Base-by-base conservation (phyloP, 2,329 filamentous ascomycete species). In the Sclerotinia minor region DNA sequence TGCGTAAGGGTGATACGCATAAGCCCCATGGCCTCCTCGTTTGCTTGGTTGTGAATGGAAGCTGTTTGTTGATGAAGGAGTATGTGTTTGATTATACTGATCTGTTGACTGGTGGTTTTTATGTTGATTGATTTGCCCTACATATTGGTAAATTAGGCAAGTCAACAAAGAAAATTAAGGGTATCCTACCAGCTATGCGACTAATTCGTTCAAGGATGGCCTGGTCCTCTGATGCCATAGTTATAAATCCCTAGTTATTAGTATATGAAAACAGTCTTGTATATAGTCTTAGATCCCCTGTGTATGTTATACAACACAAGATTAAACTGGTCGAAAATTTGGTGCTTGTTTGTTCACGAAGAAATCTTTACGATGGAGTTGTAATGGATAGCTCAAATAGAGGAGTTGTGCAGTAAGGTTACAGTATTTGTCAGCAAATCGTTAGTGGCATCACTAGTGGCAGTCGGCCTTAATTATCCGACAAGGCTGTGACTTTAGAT, bases 101-200 rank as follows among this genome's bases (percentile, higher is more conserved):
- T 72, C 81, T 45, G 81, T 77, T 21, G 54, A 69, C 71, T 85
- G 83, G 71, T 89, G 85, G 71, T 85, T 91, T 78, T 91, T 93
- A 80, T 91, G 89, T 64, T 88, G 87, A 77, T 93, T 93, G 76
- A 95, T 94, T 79, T 91, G 89, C 72, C 90, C 90, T 92, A 71
- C 13, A 32, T 19, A 44, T 24, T 35, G 38, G 54, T 71, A 60
- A 54, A 66, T 61, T 54, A 67, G 49, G 32, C 11, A 53, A 38
- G 35, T 15, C 76, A 79, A 55, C 77, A 83, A 83, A 81, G 68
- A 84, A 82, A 64, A 85, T 76, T 53, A 80, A 73, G 69, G 68
- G 66, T 57, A 77, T 52, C 79, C 77, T 78, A 86, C 84, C 84
- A 79, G 83, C 82, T 74, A 87, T 79, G 73, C 83, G 83, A 76